Conservation (phyloP, 1,284 basidiomycete genomes). For the Ustilago shanxiensis region DNA sequence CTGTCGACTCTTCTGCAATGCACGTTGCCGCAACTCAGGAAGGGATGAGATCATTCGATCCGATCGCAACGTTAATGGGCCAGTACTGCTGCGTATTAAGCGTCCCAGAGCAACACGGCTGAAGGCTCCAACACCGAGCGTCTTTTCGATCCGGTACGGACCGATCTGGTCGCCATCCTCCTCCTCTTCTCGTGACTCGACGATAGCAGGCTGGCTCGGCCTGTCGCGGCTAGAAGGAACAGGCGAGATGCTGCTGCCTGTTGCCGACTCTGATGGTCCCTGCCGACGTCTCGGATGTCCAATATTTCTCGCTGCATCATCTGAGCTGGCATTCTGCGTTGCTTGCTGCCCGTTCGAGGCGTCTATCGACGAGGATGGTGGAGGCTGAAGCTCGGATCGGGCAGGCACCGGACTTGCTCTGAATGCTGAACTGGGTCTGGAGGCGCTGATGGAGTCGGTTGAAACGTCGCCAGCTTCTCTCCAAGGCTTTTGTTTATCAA, state of each 20-base stretch:
- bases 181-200: constrained; percentile 53
- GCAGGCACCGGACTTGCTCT: constrained; percentile 14
- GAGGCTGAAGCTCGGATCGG: constrained; percentile 18
- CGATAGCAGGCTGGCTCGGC: constrained; percentile 13
- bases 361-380: neutral
- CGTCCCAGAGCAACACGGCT: constrained; percentile 64
- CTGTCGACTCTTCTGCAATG: constrained; percentile 8
- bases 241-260: constrained; percentile 38
- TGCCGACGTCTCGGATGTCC: constrained; percentile 23
- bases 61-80: neutral
- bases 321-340: neutral
- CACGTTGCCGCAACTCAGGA: constrained; percentile 34
- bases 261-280: constrained; percentile 35
- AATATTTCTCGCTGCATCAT: constrained; percentile 11
- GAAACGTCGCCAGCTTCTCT: constrained; percentile 37
- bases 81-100: constrained; percentile 11
- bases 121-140: constrained; percentile 67
- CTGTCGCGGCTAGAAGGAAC: constrained; percentile 5
- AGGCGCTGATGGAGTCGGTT: constrained; percentile 24
- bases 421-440: constrained; percentile 13
- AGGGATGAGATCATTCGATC: constrained; percentile 37
- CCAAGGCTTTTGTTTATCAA: constrained; percentile 23
- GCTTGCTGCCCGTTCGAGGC: neutral
- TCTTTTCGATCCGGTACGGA: constrained; percentile 55
- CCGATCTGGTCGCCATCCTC: constrained; percentile 55